A percentile compares a stretch with the other conserved stretches of the same genome.
phyloP scores from a whole-genome alignment of 139 green algal species.

The Dunaliella primolecta region DNA sequence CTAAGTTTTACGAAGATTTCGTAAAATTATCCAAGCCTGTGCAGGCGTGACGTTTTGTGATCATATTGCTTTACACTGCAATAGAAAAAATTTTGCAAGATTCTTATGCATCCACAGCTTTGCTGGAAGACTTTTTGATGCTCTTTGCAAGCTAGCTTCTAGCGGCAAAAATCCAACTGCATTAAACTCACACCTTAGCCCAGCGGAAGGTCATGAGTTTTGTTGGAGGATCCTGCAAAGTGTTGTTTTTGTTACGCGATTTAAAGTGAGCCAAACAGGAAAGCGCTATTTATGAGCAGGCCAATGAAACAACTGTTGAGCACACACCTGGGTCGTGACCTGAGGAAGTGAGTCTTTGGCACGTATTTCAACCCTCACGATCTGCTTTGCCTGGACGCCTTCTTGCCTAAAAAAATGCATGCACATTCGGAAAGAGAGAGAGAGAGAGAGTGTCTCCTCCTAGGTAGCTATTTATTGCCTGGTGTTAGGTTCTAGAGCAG shows the following conservation, averaged over 20 bases:
- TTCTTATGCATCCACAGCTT: too few relatives aligned
- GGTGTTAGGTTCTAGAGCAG: neutral
- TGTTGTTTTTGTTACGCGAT: neutral
- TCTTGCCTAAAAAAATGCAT: neutral
- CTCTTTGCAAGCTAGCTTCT: neutral
- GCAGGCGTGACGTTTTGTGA: neutral
- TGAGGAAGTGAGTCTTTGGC: neutral
- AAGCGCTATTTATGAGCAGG: neutral
- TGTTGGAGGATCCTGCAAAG: neutral
- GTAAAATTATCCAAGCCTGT: neutral
- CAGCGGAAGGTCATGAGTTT: slow-evolving; percentile 33
- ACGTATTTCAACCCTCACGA: neutral
- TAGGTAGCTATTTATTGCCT: neutral
- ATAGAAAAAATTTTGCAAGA: too few relatives aligned
- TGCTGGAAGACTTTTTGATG: neutral
- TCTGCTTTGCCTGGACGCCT: neutral
- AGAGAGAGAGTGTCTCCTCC: neutral
- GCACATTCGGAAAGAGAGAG: neutral
- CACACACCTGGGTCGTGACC: neutral
- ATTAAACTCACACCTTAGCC: slow-evolving; percentile 30
- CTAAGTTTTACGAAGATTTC: neutral
- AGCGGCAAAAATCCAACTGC: neutral
- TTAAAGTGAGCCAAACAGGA: too few relatives aligned
- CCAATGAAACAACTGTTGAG: neutral
- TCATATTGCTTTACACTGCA: neutral